Conservation (phyloP, 306 rosid genomes). For the Vigna mungo region DNA sequence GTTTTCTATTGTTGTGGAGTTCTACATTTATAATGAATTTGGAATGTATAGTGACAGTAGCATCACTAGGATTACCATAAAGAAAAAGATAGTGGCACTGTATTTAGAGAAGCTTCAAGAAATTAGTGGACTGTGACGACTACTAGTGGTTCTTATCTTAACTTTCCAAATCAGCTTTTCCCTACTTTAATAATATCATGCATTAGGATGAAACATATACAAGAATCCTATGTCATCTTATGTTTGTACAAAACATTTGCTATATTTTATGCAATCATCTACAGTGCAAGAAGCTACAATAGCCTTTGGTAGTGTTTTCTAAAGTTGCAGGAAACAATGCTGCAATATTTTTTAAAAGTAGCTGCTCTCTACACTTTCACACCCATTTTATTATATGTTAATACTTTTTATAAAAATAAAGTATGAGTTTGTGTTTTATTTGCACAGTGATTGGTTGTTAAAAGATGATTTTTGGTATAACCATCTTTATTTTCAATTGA, state of each 20-base stretch:
- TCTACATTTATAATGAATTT: constrained; percentile 31
- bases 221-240: constrained; percentile 13
- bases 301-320: not conserved
- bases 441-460: not conserved
- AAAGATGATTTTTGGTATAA: not conserved
- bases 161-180: constrained; percentile 44
- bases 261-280: not conserved
- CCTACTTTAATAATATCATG: constrained; percentile 34
- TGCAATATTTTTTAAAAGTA: not conserved
- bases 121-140: constrained; percentile 39
- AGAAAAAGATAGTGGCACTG: constrained; percentile 39
- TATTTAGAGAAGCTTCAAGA: constrained; percentile 42
- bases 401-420: not conserved
- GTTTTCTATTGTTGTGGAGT: not conserved
- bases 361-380: not conserved
- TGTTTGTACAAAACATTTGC: not conserved
- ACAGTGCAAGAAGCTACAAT: not conserved
- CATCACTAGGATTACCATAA: constrained; percentile 30
- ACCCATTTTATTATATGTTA: not conserved
- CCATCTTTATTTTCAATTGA: not conserved
- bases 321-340: not conserved
- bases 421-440: not conserved
- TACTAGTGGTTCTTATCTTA: constrained; percentile 30
- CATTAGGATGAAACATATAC: constrained; percentile 13
- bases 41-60: constrained; percentile 35